Base-by-base conservation (phyloP, 129 eudicot genomes). In the Escallonia herrerae region DNA sequence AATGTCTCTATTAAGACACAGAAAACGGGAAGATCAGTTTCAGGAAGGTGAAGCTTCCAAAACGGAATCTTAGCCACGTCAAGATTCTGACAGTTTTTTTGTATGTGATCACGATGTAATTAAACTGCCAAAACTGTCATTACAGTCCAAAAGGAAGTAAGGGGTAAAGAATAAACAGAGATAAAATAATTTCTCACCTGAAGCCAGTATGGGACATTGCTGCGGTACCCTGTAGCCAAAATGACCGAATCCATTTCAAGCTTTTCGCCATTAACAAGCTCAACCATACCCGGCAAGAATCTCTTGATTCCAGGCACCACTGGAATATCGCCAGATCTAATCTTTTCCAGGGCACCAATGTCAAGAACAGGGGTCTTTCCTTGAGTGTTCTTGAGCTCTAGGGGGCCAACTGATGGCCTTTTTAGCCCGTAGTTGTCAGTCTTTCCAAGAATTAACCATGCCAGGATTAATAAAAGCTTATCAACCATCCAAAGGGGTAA, bases 141-240 rank as follows among this genome's bases (percentile, higher is more conserved):
- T 22, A 22, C 33, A 22, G 33, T 22, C 33, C 33, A 66, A 46
- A 52, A 2, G 55, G 39, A 45, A 63, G 5, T 55, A 42, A 12
- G 12, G 56, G 56, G 56, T 8, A 53, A 3, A 65, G 47, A 48
- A 57, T 11, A 65, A 50, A n/a, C 47, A 70, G 37, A 54, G 65
- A 50, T 61, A 54, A 6, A 71, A 70, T 82, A 48, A 74, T 62
- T 65, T 82, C 77, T 58, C 83, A 86, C 97, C 93, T 87, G 77
- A 5, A 87, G 91, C 98, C 96, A 87, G 50, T 77, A 79, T 8
- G 98, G 95, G 7, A 91, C 95, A 65, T 91, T 91, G 86, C 97
- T 91, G 76, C 82, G 63, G 77, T 87, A 91, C 15, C 96, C 96
- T 8, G 95, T 91, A 7, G 98, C 98, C 63, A 91, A 63, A 72